Conservation (phyloP, 176 grass and related monocot species). For the Avena insularis region DNA sequence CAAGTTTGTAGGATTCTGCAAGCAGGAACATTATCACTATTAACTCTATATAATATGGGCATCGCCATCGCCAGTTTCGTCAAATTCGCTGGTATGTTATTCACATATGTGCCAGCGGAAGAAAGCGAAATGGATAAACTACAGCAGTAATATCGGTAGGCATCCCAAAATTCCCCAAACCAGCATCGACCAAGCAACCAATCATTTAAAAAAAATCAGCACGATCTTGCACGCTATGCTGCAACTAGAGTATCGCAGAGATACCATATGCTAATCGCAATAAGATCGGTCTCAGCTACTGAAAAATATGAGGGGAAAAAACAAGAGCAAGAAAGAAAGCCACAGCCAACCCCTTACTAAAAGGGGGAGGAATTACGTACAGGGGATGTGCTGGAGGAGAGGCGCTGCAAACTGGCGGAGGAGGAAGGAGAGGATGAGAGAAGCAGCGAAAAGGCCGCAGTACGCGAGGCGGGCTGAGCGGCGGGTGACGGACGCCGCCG, state of each 20-base stretch:
- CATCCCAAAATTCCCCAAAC: constrained; percentile 15
- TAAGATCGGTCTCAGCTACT: not conserved
- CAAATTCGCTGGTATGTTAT: not conserved
- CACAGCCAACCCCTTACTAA: not conserved
- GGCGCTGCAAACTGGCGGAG: constrained; percentile 60
- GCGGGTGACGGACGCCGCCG: constrained; percentile 66
- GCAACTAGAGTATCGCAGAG: not conserved
- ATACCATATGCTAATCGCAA: not conserved
- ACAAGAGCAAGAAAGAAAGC: not conserved
- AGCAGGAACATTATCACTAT: not conserved
- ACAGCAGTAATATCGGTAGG: not conserved
- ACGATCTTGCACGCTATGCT: constrained; percentile 2
- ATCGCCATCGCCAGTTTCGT: not conserved
- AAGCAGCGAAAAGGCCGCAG: constrained; percentile 58
- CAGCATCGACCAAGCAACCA: not conserved
- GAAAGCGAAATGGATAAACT: constrained; percentile 17
- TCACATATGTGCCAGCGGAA: not conserved
- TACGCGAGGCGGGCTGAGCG: constrained; percentile 58
- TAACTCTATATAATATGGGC: not conserved
- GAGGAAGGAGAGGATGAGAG: constrained; percentile 56
- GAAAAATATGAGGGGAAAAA: not conserved
- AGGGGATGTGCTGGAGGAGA: constrained; percentile 55
- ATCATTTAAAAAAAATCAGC: not conserved
- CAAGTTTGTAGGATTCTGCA: not conserved
- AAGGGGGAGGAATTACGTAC: constrained; percentile 28